Evolutionary conservation across 257 asterid genomes (phyloP).

Genomic region (Solanum pimpinellifolium): DNA sequence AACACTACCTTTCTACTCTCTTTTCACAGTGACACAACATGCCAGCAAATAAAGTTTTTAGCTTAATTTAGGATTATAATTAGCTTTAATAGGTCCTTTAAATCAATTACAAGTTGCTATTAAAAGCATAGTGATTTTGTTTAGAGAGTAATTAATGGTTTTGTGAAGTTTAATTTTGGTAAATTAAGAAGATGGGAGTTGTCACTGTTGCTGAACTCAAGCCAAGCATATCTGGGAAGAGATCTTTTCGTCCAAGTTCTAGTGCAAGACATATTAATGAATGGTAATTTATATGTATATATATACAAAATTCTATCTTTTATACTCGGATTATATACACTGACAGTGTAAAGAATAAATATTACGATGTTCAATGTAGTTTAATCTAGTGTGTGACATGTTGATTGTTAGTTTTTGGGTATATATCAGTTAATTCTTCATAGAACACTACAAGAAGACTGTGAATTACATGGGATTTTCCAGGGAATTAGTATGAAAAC

Average conservation of each 20-base stretch:
- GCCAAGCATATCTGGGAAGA: slow-evolving; percentile 76
- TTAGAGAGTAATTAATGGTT: not conserved
- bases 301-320: not conserved
- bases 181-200: slow-evolving; percentile 48
- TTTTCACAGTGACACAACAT: not conserved
- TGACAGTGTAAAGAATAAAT: not conserved
- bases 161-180: not conserved
- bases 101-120: not conserved
- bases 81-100: not conserved
- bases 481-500: too few species aligned
- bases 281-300: slow-evolving; percentile 31
- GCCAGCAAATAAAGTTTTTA: not conserved
- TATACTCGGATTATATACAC: not conserved
- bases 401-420: not conserved
- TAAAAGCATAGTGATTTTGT: not conserved
- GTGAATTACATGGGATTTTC: too few species aligned
- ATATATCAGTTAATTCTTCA: not conserved
- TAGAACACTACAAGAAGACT: not conserved
- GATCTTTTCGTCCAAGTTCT: slow-evolving; percentile 68
- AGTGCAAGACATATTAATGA: slow-evolving; percentile 62
- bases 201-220: slow-evolving; percentile 67
- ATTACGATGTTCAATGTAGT: not conserved
- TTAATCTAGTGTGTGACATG: not conserved
- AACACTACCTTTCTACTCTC: not conserved
- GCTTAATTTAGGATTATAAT: not conserved